Evolutionary conservation across 257 asterid species (phyloP).

Genomic region (Hygrophila difformis): DNA sequence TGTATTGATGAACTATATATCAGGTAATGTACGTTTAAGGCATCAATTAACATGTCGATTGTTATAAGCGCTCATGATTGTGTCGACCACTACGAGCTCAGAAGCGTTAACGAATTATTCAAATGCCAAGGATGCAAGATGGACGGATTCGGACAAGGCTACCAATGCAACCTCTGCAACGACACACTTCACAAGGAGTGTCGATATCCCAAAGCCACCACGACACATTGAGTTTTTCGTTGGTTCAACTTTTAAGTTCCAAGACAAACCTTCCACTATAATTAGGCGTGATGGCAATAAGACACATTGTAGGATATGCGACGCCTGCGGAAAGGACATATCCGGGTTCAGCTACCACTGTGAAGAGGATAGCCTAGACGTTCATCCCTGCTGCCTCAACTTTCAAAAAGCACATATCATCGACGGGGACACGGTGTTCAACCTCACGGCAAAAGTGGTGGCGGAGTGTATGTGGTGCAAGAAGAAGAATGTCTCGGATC

Average conservation of each 20-base stretch:
- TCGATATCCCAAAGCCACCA: conserved; percentile 1
- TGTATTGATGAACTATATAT: too few relatives aligned
- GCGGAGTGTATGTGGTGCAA: conserved; percentile 22
- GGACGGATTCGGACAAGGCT: conserved; percentile 20
- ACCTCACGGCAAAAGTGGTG: conserved; percentile 9
- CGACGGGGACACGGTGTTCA: conserved; percentile 13
- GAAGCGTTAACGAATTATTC: conserved; percentile 10
- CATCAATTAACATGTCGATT: conserved; percentile 4
- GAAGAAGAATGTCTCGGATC: conserved; percentile 11
- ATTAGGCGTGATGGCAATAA: neutral
- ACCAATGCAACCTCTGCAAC: conserved; percentile 16
- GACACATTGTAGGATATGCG: conserved; percentile 8
- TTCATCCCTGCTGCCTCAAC: conserved; percentile 22
- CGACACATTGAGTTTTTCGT: conserved; percentile 13
- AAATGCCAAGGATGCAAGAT: conserved; percentile 29
- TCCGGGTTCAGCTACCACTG: conserved; percentile 25
- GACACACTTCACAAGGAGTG: conserved; percentile 24
- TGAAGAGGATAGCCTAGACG: conserved; percentile 5
- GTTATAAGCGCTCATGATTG: conserved; percentile 8
- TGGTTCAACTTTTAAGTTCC: conserved; percentile 10
- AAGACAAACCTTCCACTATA: neutral
- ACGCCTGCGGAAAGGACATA: conserved; percentile 25
- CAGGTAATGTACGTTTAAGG: too few relatives aligned
- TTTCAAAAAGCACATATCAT: conserved; percentile 13
- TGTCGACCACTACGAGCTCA: conserved; percentile 11